Base-by-base conservation (phyloP, 768 basidiomycete species). In the Tricholoma bakamatsutake region DNA sequence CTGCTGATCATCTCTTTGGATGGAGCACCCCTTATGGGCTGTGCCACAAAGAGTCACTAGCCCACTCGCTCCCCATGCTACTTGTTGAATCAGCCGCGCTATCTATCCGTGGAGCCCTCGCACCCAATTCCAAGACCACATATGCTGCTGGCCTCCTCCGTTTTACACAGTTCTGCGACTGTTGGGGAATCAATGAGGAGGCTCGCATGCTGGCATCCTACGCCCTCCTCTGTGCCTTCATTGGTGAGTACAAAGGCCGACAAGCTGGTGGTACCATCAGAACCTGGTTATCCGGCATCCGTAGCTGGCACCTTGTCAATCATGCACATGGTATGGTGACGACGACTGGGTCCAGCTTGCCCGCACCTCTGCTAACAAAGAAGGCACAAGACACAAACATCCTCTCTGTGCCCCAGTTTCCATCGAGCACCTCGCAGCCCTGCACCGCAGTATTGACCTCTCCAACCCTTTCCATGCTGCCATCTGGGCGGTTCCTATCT, bases 141-240 rank as follows among this genome's bases (percentile, higher is more conserved):
- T 72, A 71, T 47, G 67, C 64, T 3, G 66, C 68, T 0, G 69
- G 69, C 1, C 56, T 71, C 0, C 59, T 71, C 0, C 57, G 59
- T 0, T 73, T 67, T 50, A 65, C 59, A 0, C 66, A 72, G 39
- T 72, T 67, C 47, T 72, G 71, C 17, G 64, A 73, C 45, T n/a
- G 30, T 2, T 11, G 55, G 1, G 4, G 28, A 4, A 62, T 72
- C 9, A 52, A 69, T 0, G 65, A 70, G 42, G 51, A 13, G 9
- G 18, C 11, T 3, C 61, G 52, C 15, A 69, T 66, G 59, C 67
- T 62, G 5, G 70, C 62, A 0, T 59, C 55, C 4, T 55, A 60
- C 2, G 28, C 52, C 3, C 59, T 71, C 4, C 59, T 71, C 5
- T 27, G 60, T 1, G 58, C 61, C 4, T 74, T 72, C 21, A 35